phyloP scores from a whole-genome alignment of 164 flowering plant species.

The Sextonia rubra region DNA sequence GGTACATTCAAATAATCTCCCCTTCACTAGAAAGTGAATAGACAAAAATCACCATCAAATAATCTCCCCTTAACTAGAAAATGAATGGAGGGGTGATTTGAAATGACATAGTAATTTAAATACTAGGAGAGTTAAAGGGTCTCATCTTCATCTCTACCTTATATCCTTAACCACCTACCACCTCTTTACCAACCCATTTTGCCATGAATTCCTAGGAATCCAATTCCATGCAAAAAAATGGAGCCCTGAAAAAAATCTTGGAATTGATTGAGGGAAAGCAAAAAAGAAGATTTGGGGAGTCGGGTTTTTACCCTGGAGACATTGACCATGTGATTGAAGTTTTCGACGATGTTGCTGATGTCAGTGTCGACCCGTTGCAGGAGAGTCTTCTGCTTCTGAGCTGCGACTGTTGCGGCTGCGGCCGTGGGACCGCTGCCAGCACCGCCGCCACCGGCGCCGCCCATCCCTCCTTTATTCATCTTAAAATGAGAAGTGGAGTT shows the following conservation, averaged over 20 bases:
- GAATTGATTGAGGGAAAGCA: not conserved
- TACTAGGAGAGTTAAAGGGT: too few species aligned
- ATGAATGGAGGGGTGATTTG: too few species aligned
- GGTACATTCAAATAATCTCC: too few species aligned
- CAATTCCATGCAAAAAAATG: not conserved
- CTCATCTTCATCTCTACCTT: too few species aligned
- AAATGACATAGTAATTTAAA: too few species aligned
- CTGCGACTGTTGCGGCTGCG: slow-evolving; percentile 74
- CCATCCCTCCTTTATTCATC: slow-evolving; percentile 33
- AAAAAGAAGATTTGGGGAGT: not conserved
- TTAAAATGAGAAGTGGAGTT: not conserved
- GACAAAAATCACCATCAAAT: too few species aligned
- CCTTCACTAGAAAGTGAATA: too few species aligned
- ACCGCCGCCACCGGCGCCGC: slow-evolving; percentile 28
- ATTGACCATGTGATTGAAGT: slow-evolving; percentile 76
- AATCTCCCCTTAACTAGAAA: too few species aligned
- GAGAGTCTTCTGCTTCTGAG: slow-evolving; percentile 85
- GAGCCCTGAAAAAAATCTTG: not conserved
- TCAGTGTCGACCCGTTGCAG: slow-evolving; percentile 75
- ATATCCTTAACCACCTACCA: too few species aligned
- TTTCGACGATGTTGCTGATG: slow-evolving; percentile 67
- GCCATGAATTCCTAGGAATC: not conserved
- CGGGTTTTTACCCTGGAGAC: slow-evolving; percentile 53
- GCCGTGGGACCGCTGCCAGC: slow-evolving; percentile 70
- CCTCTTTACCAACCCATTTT: too few species aligned